Evolutionary conservation across 176 grass and related monocot genomes (phyloP), one percentile per base, ranked within the genome.

Genomic region (Ensete ventricosum): DNA sequence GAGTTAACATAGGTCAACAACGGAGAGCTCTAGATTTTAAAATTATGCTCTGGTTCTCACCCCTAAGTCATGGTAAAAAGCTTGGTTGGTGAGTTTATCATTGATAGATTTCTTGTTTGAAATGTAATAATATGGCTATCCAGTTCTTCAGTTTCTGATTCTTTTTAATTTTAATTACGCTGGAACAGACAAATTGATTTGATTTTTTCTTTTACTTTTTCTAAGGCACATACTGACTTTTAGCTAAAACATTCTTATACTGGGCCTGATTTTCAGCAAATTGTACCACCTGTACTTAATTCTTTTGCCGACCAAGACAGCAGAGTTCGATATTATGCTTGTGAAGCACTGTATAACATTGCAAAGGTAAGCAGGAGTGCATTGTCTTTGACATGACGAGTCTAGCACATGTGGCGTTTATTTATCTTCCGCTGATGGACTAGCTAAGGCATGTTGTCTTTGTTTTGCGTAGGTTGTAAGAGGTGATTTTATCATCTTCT

Each of bases 301-400:
- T 86, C 91, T 29, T 99, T 99, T 79, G 2, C 17, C 22, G 96
- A 99, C 68, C 91, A 95, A 83, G 96, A 99, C 76, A 89, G 91
- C 62, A 99, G 91, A 87, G 96, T 99, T 78, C 90, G 96, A 57
- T 99, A 95, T 76, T 99, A 99, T 91, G 96, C 96, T 68, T 99
- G 96, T 84, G 96, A 99, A 91, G 96, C 96, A 66, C 72, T 99
- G 72, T 99, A 99, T 81, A 99, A 99, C 76, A 99, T 99, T 84
- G 96, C 96, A 83, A 99, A 99, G 96, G 96, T 89, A 14, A 22
- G 48, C 53, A 19, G 13, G 0, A 9, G 0, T 43, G 1, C 19
- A 29, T 19, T 73, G 2, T 67, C 23, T 78, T 9, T 9, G 60
- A 14, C 26, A 19, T 17, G 12, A 68, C 23, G 17, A 19, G 23